Evolutionary conservation across 2,329 filamentous ascomycete species (phyloP), one percentile per base, ranked within the genome.

Genomic region (Apiospora pterosperma): DNA sequence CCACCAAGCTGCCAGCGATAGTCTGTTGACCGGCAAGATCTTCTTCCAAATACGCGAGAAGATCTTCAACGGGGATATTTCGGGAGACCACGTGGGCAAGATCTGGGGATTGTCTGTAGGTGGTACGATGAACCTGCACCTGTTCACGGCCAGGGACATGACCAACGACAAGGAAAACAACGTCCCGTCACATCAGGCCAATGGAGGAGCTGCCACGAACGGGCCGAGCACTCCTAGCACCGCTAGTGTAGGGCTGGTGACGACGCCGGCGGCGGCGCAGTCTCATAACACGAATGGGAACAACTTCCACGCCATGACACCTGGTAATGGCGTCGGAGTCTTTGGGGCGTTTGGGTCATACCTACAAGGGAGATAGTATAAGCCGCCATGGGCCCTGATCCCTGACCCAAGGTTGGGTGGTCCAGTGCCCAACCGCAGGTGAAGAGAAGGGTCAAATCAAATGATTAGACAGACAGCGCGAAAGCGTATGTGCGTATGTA

Each of bases 1-100:
- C 62, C 96, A 99, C 76, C 94, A 97, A 75, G 96, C 94, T 42
- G 96, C 95, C 34, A 97, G 92, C 0, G 96, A 99, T 77, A 95
- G 93, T 23, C 87, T 97, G 71, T 86, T 99, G 36, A 99, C 96
- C 0, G 96, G 96, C 60, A 90, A 91, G 71, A 93, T 97, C 36
- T 99, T 97, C 80, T 99, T 97, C 86, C 91, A 93, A 73, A 91
- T 98, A 83, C 88, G 90, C 66, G 90, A 93, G 75, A 89, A 92
- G 74, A 92, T 98, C 69, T 98, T 97, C 79, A 90, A 91, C 71
- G 91, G 92, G 67, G 85, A 88, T 28, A 91, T 97, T 59, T 88
- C 92, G 7, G 88, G 92, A 36, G 91, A 96, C 70, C 93, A 96
- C 69, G 82, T 92, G 6, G 93, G 94, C 66, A 95, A 96, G 78